Base-by-base conservation (phyloP, 352 stramenopile genomes). In the Labyrinthula sp. region DNA sequence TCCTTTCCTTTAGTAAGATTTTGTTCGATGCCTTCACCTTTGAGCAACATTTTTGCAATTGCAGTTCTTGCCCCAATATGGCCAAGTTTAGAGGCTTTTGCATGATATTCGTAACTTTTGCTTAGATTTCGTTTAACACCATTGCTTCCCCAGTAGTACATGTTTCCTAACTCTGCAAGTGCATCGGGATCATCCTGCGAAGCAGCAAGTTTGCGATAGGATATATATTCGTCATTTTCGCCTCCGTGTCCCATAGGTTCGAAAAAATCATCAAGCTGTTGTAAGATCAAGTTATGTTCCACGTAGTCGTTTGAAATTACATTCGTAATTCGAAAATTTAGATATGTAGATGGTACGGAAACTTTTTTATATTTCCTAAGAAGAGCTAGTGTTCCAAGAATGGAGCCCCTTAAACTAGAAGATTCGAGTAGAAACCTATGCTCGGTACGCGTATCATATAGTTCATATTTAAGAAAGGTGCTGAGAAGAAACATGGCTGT, bases 121-220 rank as follows among this genome's bases (percentile, higher is more conserved):
- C 30, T 31, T 14, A 86, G 74, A 35, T 89, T 67, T 12, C 75
- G 65, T 0, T 43, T 18, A 5, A 86, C 30, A 1, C 77, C 77
- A 8, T 71, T 65, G 2, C 69, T 64, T 2, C 76, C 77, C 69
- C 73, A 88, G 47, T 89, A 89, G 36, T 82, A 80, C 12, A 86
- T 43, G 30, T 84, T 75, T 0, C 73, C 77, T 71, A 86, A 79
- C 6, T 65, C 65, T 1, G 73, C 52, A 64, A 86, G 79, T 0
- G 76, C 66, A 1, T 64, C 59, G 0, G 78, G 47, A 39, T 89
- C 68, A 14, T 71, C 71, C 17, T 74, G 58, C 31, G 82, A 68
- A 0, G 76, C 77, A 1, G 62, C 64, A 21, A 79, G 48, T 23
- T 75, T 68, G 46, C 83, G 76, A 34, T 76, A 79, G 40, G 83